These are phyloP conservation scores for Colletotrichum sp. DNA, from an alignment of 2,329 filamentous ascomycete species.

Conservation along the genomic window DNA sequence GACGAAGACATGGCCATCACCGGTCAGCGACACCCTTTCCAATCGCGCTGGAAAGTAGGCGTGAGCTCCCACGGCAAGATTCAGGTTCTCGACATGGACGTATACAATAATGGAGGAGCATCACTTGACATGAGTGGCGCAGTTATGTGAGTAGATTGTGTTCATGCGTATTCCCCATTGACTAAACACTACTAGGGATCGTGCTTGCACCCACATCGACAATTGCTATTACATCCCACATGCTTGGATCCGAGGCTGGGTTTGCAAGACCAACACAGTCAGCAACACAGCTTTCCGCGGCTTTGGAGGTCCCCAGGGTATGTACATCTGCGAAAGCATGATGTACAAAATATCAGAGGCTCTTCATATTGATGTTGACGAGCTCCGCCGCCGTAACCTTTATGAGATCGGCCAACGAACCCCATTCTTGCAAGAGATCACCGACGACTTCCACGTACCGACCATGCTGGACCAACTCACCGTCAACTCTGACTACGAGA, in stretches of 20 bases:
- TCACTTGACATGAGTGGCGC: background rate
- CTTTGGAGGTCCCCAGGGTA: background rate
- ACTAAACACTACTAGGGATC: background rate
- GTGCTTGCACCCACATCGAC: background rate
- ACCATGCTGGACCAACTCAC: background rate
- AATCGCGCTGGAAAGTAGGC: background rate
- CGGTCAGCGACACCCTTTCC: background rate
- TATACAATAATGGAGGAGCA: background rate
- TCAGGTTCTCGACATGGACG: background rate
- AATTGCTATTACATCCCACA: background rate
- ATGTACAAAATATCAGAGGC: background rate
- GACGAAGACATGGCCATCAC: background rate
- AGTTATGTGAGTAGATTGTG: background rate
- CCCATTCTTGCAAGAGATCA: background rate
- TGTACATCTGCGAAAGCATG: background rate
- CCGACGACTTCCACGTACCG: background rate
- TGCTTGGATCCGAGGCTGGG: background rate
- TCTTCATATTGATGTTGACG: background rate
- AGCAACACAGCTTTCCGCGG: background rate
- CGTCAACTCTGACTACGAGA: background rate
- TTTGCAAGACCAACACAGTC: background rate
- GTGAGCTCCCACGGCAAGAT: background rate
- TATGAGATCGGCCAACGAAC: background rate
- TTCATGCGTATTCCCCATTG: rapidly evolving
- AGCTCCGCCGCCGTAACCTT: background rate